Evolutionary conservation across 225 moss, liverwort and hornwort species (phyloP).

Genomic region (Thuidium tamariscinum): DNA sequence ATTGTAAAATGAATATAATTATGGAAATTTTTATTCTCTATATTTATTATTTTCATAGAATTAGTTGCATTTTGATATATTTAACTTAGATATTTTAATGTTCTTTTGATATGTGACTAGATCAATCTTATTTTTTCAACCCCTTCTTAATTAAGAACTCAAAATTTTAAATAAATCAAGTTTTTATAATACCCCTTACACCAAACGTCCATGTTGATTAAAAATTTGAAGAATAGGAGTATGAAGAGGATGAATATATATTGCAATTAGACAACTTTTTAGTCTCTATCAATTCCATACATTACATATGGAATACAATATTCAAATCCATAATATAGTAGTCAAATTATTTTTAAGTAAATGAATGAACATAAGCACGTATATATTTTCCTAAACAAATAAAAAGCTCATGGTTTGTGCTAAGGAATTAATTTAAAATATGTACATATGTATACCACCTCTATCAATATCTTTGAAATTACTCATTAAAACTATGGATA

Average conservation of each 20-base stretch:
- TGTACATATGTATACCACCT: fast-evolving
- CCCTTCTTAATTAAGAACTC: fast-evolving
- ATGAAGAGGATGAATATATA: too few species aligned
- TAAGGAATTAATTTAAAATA: not conserved
- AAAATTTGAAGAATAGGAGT: not conserved
- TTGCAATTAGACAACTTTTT: not conserved
- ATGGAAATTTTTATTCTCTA: fast-evolving
- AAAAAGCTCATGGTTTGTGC: not conserved
- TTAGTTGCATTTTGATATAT: not conserved
- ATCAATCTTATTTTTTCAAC: not conserved
- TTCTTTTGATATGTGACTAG: not conserved
- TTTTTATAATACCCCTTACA: too few species aligned
- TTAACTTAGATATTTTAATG: not conserved
- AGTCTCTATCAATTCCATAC: not conserved
- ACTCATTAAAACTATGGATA: too few species aligned
- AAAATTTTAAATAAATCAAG: too few species aligned
- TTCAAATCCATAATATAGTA: not conserved
- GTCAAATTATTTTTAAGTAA: fast-evolving
- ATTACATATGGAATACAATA: fast-evolving
- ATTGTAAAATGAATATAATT: not conserved
- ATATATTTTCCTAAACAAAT: fast-evolving
- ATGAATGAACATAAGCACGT: not conserved
- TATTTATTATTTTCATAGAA: too few species aligned
- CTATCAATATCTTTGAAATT: not conserved
- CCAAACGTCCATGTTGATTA: not conserved